These are phyloP conservation scores for Trichoderma sp. DNA, from an alignment of 2,329 filamentous ascomycete species.

Conservation along the genomic window DNA sequence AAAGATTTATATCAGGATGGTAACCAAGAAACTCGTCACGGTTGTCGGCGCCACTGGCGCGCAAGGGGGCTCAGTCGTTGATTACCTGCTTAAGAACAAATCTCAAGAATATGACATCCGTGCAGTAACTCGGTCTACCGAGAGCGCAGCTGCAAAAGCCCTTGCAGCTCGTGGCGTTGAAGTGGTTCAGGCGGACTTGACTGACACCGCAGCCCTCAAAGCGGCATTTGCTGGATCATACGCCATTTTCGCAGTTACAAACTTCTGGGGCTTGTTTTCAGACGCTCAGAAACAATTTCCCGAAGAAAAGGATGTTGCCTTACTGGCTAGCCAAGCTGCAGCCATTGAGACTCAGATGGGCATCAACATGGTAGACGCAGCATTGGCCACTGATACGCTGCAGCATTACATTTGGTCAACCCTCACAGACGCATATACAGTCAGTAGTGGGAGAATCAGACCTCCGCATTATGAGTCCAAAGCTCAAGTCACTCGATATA, in stretches of 20 bases:
- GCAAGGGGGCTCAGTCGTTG: slow-evolving; percentile 36
- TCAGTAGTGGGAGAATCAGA: background rate
- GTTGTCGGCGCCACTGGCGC: slow-evolving; percentile 37
- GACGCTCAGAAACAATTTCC: background rate
- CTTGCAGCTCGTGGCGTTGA: slow-evolving; percentile 32
- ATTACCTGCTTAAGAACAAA: slow-evolving; percentile 36
- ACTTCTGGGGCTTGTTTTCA: slow-evolving; percentile 20
- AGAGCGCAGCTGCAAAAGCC: slow-evolving; percentile 32
- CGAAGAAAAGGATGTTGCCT: background rate
- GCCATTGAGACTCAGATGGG: background rate
- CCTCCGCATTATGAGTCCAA: slow-evolving; percentile 7
- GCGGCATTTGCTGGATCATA: slow-evolving; percentile 36
- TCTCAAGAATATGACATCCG: slow-evolving; percentile 30
- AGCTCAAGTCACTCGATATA: background rate
- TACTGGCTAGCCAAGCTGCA: background rate
- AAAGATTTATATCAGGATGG: slow-evolving; percentile 26
- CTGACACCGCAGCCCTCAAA: slow-evolving; percentile 28
- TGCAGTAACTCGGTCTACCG: slow-evolving; percentile 34
- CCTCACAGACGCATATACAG: background rate
- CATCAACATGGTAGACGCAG: background rate
- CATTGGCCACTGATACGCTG: background rate
- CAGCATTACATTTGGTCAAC: slow-evolving; percentile 6
- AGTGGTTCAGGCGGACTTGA: slow-evolving; percentile 35
- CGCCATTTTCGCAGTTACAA: slow-evolving; percentile 38
- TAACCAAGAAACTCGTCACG: slow-evolving; percentile 33